Base-by-base conservation (phyloP, 1,284 basidiomycete species). In the Mycena citricolor region DNA sequence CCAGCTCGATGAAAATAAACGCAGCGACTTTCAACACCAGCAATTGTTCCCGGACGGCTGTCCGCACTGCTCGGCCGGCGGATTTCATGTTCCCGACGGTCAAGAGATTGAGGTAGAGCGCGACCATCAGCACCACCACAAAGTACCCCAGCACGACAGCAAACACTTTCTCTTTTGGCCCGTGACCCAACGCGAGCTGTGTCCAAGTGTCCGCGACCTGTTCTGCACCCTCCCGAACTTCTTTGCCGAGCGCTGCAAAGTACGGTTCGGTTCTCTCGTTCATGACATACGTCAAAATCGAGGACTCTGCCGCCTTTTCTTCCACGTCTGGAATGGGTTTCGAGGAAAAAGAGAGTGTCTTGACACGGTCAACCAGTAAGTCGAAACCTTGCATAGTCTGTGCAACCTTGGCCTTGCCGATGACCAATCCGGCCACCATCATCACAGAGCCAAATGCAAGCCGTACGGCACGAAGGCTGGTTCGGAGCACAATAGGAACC, bases 1-100 rank as follows among this genome's bases (percentile, higher is more conserved):
- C 76, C 12, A 98, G 74, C 64, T 98, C 92, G 31, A 93, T 81
- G 57, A 89, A 74, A 54, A 94, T 93, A 66, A 94, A 95, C 29
- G 84, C 72, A 2, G 86, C 86, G 39, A 92, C 89, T 80, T 97
- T 95, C 47, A 91, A 61, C 8, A 94, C 85, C 24, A 90, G 72
- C 26, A 90, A 68, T 57, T 94, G 89, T 60, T 94, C 88, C 30
- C 83, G 74, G 17, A 95, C 74, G 10, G 81, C 82, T 52, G 73
- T 85, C 51, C 85, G 70, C 14, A 92, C 74, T n/a, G 81, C 83
- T 49, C 78, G 68, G n/a, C 83, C 82, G 1, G 84, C 84, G 37
- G 72, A 79, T 57, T 69, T 79, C 50, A 86, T 81, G 52, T 80
- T 87, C 2, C 83, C 83, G 16, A 83, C 76, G 4, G 80, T 85